Evolutionary conservation across 179 eudicot species (phyloP), one percentile per base, ranked within the genome.

Genomic region (Camellia oleifera): DNA sequence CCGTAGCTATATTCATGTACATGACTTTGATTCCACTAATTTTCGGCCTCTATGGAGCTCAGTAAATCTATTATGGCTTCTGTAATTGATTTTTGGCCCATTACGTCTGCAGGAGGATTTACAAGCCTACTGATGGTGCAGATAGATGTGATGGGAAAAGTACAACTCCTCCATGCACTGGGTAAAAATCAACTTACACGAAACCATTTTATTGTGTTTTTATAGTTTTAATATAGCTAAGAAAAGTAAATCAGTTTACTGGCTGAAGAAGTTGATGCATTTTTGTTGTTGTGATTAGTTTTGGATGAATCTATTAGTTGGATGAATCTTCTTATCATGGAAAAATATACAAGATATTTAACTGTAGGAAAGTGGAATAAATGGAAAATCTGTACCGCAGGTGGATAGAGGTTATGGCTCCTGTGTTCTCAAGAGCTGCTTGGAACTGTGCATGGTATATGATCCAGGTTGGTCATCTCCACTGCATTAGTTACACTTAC

Each of bases 351-450:
- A 4, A 40, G 1, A 12, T 42, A 45, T 26, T 44, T 72, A 72
- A 32, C 71, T 64, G 3, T 0, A 15, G 57, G 26, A 66, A 63
- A 65, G 46, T 32, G 40, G 40, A 32, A 32, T 79, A 50, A 68
- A 20, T 44, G 20, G 18, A 53, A 58, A 18, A 77, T 17, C 26
- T 69, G 15, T 72, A 15, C 58, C 79, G 72, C 90, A 96, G 99
- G 84, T 96, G 98, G 98, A 88, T 96, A 80, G 99, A 96, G 83
- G 90, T 96, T 84, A 96, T 96, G 99, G 99, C 99, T 84, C 99
- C 99, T 1, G 99, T 96, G 48, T 94, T 96, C 83, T 91, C 98
- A 13, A 89, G 81, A 66, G 89, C 97, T 63, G 96, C 99, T 0
- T 96, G 99, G 99, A 93, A 97, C 50, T 96, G 99, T 81, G 95